Conservation (phyloP, 2,329 filamentous ascomycete genomes). For the Cercospora janseana region DNA sequence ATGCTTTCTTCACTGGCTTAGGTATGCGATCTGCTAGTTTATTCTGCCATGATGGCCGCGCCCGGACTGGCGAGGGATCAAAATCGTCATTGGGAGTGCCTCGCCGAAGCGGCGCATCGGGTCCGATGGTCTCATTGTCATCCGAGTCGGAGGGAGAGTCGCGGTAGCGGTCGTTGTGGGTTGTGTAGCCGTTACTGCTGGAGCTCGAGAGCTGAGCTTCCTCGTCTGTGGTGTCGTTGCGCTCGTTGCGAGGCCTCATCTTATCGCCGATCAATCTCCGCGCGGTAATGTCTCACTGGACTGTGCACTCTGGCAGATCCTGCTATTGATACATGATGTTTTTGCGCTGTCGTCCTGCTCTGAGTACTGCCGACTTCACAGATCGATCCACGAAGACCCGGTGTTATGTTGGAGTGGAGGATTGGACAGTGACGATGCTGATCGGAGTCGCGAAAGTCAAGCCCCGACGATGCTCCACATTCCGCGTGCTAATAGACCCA, state of each 20-base stretch:
- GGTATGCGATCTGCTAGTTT: conserved; percentile 31
- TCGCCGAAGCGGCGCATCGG: conserved; percentile 31
- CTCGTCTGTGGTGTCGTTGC: conserved; percentile 8
- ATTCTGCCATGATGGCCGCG: conserved; percentile 27
- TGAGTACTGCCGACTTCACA: too few relatives aligned
- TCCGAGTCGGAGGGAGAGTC: conserved; percentile 37
- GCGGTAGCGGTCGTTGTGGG: conserved; percentile 30
- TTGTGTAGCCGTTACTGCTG: conserved; percentile 19
- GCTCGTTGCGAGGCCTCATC: background rate
- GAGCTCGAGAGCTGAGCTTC: conserved; percentile 21
- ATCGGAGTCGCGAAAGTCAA: too few relatives aligned
- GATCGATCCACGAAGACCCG: too few relatives aligned
- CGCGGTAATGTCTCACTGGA: background rate
- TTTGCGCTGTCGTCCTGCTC: too few relatives aligned
- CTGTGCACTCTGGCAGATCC: background rate
- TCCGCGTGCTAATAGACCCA: too few relatives aligned
- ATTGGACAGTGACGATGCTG: too few relatives aligned
- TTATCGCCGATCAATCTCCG: conserved; percentile 7
- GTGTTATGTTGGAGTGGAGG: too few relatives aligned
- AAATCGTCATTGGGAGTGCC: conserved; percentile 28
- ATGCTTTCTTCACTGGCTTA: conserved; percentile 32
- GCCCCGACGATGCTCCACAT: too few relatives aligned
- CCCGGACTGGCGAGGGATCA: conserved; percentile 25
- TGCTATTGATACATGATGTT: background rate
- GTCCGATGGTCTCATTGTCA: conserved; percentile 32